phyloP scores from a whole-genome alignment of 352 stramenopile species.

The Chrysophaeum taylorii region DNA sequence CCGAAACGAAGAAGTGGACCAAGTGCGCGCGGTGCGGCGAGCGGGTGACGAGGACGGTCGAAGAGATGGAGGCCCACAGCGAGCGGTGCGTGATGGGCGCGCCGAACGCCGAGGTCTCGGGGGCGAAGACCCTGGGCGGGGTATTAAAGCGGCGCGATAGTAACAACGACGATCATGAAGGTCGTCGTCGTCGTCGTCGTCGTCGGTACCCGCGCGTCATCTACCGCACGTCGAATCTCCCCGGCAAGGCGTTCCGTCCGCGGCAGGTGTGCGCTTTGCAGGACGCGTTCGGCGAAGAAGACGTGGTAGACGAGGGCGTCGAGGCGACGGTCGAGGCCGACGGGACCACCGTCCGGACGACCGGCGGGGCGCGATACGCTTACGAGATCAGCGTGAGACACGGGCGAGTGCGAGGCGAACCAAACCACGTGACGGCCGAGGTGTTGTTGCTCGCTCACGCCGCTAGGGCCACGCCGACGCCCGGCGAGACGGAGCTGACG shows the following conservation, averaged over 20 bases:
- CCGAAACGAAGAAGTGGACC: constrained; percentile 18
- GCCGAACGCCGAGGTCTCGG: neutral
- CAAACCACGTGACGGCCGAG: constrained; percentile 25
- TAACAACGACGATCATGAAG: constrained; percentile 10
- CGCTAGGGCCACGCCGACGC: constrained; percentile 17
- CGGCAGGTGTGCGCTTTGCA: constrained; percentile 29
- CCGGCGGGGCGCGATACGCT: constrained; percentile 20
- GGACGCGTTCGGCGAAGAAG: constrained; percentile 28
- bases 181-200: constrained; percentile 18
- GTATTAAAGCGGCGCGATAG: constrained; percentile 4
- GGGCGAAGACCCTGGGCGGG: neutral
- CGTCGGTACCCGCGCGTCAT: constrained; percentile 13
- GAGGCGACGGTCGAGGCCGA: too few species aligned
- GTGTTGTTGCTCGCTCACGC: constrained; percentile 27
- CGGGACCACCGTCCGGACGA: too few species aligned
- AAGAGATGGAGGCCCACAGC: constrained; percentile 27
- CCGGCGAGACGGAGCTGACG: constrained; percentile 9
- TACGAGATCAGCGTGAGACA: constrained; percentile 34
- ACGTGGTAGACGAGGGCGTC: too few species aligned
- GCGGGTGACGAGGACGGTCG: constrained; percentile 22
- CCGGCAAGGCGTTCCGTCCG: constrained; percentile 5
- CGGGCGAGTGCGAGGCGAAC: constrained; percentile 20
- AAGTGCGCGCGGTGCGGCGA: constrained; percentile 26
- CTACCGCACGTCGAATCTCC: constrained; percentile 17
- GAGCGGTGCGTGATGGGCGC: constrained; percentile 1